A percentile compares a stretch with the other conserved stretches of the same genome.
Conservation (phyloP, 345 rosid genomes). For the Nasturtium officinale region DNA sequence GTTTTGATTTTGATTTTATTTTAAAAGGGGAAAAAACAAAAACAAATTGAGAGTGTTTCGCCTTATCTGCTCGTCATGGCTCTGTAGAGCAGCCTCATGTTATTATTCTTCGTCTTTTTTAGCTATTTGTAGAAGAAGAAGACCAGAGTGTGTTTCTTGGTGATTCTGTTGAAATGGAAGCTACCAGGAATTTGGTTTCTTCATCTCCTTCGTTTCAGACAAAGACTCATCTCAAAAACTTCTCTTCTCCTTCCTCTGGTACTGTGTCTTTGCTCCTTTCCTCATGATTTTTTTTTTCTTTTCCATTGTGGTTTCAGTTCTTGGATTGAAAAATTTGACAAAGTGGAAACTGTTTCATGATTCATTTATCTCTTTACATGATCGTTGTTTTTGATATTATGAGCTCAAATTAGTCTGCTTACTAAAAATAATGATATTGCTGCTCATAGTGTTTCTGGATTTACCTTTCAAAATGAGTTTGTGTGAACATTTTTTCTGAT, state of each 20-base stretch:
- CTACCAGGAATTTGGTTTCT: slow-evolving; percentile 63
- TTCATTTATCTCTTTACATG: slow-evolving; percentile 7
- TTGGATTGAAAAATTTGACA: neutral
- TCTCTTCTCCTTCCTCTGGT: slow-evolving; percentile 60
- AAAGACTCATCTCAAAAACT: slow-evolving; percentile 54
- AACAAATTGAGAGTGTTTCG: neutral
- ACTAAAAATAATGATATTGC: neutral
- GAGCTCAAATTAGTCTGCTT: neutral
- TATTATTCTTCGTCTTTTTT: slow-evolving; percentile 16
- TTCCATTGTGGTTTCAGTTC: neutral
- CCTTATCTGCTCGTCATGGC: slow-evolving; percentile 34
- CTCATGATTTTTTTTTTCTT: neutral
- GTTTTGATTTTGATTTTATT: neutral
- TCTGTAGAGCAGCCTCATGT: slow-evolving; percentile 32
- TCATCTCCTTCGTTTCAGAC: slow-evolving; percentile 64
- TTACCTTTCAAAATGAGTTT: neutral
- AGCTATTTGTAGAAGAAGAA: slow-evolving; percentile 18
- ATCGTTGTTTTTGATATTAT: slow-evolving; percentile 2
- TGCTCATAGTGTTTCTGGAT: neutral
- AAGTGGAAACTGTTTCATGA: slow-evolving; percentile 3
- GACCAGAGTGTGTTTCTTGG: neutral
- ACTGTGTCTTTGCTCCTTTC: neutral
- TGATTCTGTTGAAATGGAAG: slow-evolving; percentile 56
- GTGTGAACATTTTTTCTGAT: neutral
- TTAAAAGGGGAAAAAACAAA: neutral